These are phyloP conservation scores for Pterocarpus santalinus DNA, from an alignment of 306 rosid species.

Conservation along the genomic window DNA sequence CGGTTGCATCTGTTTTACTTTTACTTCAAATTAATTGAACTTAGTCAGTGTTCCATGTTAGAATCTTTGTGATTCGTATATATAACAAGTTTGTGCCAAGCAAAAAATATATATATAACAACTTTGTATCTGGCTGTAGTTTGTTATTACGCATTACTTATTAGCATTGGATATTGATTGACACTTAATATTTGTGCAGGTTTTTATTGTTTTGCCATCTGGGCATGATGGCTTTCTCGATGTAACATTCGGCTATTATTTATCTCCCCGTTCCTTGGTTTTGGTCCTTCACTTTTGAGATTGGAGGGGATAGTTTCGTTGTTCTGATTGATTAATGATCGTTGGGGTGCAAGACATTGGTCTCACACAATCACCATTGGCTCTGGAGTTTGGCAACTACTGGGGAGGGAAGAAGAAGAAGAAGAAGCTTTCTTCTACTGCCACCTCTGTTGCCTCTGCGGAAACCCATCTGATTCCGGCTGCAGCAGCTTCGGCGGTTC, in stretches of 20 bases:
- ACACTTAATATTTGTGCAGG: constrained; percentile 52
- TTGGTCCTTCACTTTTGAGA: constrained; percentile 22
- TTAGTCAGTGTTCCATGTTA: neutral
- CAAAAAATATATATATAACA: neutral
- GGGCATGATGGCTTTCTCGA: constrained; percentile 50
- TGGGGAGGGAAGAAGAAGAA: constrained; percentile 59
- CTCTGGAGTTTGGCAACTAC: constrained; percentile 62
- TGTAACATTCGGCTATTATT: constrained; percentile 32
- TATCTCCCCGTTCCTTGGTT: neutral
- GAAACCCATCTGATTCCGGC: constrained; percentile 28
- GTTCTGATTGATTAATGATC: constrained; percentile 63
- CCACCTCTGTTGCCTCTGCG: constrained; percentile 55
- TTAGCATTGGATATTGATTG: constrained; percentile 17
- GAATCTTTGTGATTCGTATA: constrained; percentile 9
- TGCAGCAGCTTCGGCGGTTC: constrained; percentile 22
- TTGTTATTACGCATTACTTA: neutral
- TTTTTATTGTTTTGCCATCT: constrained; percentile 25
- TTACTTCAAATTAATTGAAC: constrained; percentile 19
- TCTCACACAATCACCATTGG: constrained; percentile 45
- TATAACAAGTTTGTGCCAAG: too few relatives aligned
- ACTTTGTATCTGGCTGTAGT: neutral
- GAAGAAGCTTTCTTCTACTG: constrained; percentile 53
- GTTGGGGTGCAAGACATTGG: constrained; percentile 46
- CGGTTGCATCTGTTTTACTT: neutral
- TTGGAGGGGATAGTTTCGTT: neutral